phyloP scores from a whole-genome alignment of 2,329 filamentous ascomycete species.

The Paecilomyces variotii region DNA sequence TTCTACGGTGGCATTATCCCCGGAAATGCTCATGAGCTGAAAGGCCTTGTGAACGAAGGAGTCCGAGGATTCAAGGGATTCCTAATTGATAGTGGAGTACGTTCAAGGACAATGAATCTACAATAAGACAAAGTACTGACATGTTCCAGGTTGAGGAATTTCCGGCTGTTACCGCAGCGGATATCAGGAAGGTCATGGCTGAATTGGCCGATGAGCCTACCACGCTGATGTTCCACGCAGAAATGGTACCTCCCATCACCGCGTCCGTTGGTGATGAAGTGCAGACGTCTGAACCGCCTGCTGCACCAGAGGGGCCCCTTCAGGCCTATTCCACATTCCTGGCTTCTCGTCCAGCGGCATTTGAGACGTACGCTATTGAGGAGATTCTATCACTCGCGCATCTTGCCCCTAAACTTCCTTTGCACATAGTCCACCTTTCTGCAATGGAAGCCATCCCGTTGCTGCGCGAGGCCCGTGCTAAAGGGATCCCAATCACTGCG shows the following conservation, averaged over 20 bases:
- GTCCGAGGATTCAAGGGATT: constrained; percentile 97
- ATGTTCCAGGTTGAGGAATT: constrained; percentile 76
- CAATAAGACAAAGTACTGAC: background rate
- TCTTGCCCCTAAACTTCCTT: constrained; percentile 68
- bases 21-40: constrained; percentile 72
- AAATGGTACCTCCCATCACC: constrained; percentile 88
- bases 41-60: constrained; percentile 72
- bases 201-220: constrained; percentile 74
- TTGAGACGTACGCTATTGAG: constrained; percentile 85
- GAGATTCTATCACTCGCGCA: constrained; percentile 77
- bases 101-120: constrained; percentile 25
- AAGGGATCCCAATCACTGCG: constrained; percentile 78
- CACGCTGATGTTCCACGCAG: constrained; percentile 97
- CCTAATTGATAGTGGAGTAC: constrained; percentile 88
- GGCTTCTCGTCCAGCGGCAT: constrained; percentile 76
- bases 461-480: constrained; percentile 61
- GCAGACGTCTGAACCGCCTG: constrained; percentile 59
- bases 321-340: constrained; percentile 85
- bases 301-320: constrained; percentile 62
- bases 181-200: constrained; percentile 72
- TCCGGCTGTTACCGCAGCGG: constrained; percentile 72
- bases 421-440: constrained; percentile 91
- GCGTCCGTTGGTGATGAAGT: constrained; percentile 72
- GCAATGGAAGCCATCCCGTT: constrained; percentile 82
- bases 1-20: constrained; percentile 95